These are phyloP conservation scores for Schizosaccharomyces cryophilus DNA, from an alignment of 805 yeast genomes.

Conservation along the genomic window DNA sequence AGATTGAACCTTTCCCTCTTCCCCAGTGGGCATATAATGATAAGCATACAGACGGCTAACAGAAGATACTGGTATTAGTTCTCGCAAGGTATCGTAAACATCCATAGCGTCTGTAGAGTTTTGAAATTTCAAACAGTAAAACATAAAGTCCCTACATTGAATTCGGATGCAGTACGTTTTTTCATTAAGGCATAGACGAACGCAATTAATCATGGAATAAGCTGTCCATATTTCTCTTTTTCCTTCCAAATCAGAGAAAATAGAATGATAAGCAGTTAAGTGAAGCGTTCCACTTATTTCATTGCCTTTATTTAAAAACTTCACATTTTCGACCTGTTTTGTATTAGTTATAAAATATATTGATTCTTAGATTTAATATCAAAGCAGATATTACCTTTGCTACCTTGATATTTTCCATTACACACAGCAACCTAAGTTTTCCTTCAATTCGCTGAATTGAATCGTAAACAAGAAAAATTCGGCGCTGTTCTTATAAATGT, in stretches of 20 bases:
- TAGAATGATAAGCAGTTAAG: conserved; percentile 51
- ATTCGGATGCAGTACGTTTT: conserved; percentile 32
- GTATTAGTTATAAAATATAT: neutral
- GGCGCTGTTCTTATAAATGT: too few species aligned
- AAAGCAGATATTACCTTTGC: neutral
- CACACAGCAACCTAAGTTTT: neutral
- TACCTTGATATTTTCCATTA: neutral
- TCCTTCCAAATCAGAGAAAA: conserved; percentile 21
- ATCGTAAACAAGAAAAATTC: neutral
- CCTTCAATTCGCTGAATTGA: neutral
- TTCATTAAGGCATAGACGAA: neutral
- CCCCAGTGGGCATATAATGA: conserved; percentile 46
- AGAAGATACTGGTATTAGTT: conserved; percentile 29
- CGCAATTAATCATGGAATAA: conserved; percentile 51
- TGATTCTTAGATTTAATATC: neutral
- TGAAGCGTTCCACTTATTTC: conserved; percentile 18
- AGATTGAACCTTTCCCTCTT: conserved; percentile 33
- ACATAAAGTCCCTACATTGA: conserved; percentile 66
- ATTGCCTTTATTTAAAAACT: neutral
- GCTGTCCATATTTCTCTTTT: conserved; percentile 67
- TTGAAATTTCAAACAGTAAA: conserved; percentile 48
- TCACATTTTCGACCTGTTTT: neutral
- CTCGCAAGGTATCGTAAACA: conserved; percentile 47
- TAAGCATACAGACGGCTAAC: conserved; percentile 53
- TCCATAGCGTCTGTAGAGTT: conserved; percentile 36